Conservation (phyloP, 805 yeast genomes). For the Cyberlindnera amylophila region DNA sequence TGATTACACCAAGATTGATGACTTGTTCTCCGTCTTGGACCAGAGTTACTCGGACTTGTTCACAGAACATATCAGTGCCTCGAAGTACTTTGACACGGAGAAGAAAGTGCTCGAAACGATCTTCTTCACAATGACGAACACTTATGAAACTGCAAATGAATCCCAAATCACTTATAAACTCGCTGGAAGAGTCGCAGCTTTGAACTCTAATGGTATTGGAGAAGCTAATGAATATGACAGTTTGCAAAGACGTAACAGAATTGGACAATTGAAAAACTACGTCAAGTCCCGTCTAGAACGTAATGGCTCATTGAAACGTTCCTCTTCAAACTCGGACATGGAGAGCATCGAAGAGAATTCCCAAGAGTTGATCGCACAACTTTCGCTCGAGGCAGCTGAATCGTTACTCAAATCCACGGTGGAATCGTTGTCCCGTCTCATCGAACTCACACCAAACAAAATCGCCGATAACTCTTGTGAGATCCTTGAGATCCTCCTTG, state of each 20-base stretch:
- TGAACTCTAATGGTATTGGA: slow-evolving; percentile 4
- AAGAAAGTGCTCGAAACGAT: slow-evolving; percentile 55
- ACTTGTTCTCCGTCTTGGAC: slow-evolving; percentile 52
- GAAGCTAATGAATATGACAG: slow-evolving; percentile 28
- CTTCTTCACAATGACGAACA: slow-evolving; percentile 30
- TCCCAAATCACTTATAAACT: slow-evolving; percentile 31
- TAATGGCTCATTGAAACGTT: slow-evolving; percentile 32
- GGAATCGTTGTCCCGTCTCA: slow-evolving; percentile 72
- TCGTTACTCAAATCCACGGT: slow-evolving; percentile 63
- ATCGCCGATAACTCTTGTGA: slow-evolving; percentile 61
- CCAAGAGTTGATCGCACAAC: slow-evolving; percentile 21
- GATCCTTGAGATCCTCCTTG: slow-evolving; percentile 60
- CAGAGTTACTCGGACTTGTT: slow-evolving; percentile 73
- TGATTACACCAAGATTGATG: slow-evolving; percentile 36
- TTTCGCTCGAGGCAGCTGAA: slow-evolving; percentile 50
- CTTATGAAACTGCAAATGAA: slow-evolving; percentile 31
- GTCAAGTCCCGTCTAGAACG: slow-evolving; percentile 51
- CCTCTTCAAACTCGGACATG: slow-evolving; percentile 2
- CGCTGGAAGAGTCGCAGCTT: slow-evolving; percentile 13
- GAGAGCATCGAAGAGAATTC: slow-evolving; percentile 4
- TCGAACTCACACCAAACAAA: slow-evolving; percentile 65
- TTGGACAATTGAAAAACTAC: slow-evolving; percentile 52
- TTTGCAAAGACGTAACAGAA: slow-evolving; percentile 32
- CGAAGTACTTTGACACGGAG: slow-evolving; percentile 67
- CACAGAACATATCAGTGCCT: slow-evolving; percentile 60